phyloP scores from a whole-genome alignment of 1,139 yeast genomes.

The Entelexis sorbosivorans region DNA sequence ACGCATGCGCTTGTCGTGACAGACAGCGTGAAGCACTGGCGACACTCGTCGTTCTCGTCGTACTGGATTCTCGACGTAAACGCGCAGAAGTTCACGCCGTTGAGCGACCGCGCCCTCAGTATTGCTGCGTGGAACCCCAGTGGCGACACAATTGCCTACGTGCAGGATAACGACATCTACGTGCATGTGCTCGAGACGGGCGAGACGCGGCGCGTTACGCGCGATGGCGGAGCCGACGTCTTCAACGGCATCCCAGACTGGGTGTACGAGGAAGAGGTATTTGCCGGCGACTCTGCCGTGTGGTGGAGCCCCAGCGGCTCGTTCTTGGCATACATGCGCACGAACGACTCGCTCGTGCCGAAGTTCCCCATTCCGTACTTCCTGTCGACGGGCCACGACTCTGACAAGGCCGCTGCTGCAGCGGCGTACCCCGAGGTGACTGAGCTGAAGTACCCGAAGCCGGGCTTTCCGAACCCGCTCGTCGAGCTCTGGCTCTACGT shows the following conservation, averaged over 20 bases:
- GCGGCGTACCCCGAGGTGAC: conserved; percentile 45
- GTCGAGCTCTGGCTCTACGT: conserved; percentile 38
- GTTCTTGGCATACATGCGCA: conserved; percentile 49
- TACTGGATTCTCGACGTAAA: conserved; percentile 53
- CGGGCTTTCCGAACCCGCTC: conserved; percentile 66
- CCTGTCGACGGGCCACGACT: conserved; percentile 31
- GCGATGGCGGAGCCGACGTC: conserved; percentile 54
- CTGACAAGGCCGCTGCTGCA: neutral
- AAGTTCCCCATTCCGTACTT: conserved; percentile 55
- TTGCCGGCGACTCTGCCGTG: conserved; percentile 49
- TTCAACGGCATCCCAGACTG: conserved; percentile 89
- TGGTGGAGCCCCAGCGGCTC: conserved; percentile 85
- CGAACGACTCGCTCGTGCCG: conserved; percentile 64
- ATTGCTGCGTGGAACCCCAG: conserved; percentile 70
- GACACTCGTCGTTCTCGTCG: conserved; percentile 60
- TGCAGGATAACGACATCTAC: conserved; percentile 52
- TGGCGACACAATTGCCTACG: conserved; percentile 56
- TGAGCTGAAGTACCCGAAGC: conserved; percentile 72
- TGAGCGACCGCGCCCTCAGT: conserved; percentile 28
- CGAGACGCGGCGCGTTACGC: conserved; percentile 41
- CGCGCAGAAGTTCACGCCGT: conserved; percentile 34
- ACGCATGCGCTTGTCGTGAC: conserved; percentile 42
- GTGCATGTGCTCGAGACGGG: conserved; percentile 26
- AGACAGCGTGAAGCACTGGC: conserved; percentile 47
- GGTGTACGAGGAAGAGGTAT: conserved; percentile 93